phyloP scores from a whole-genome alignment of 148 eudicot species.

The Heliosperma pusillum region DNA sequence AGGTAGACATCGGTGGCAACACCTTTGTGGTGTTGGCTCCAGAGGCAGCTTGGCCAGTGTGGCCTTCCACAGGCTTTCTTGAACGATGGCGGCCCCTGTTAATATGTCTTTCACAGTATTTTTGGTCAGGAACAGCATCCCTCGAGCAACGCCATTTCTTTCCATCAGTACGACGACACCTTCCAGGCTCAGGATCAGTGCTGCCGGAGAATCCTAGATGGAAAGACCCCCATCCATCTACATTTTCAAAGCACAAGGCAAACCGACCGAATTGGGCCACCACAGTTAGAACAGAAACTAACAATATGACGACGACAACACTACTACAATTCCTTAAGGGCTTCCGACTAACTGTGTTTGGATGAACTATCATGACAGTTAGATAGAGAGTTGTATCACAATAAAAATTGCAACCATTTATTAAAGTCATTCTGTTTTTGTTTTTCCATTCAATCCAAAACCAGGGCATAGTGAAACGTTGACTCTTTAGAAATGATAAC shows the following conservation, averaged over 20 bases:
- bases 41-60: slow-evolving; percentile 61
- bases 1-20: slow-evolving; percentile 39
- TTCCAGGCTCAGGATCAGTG: slow-evolving; percentile 83
- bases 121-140: slow-evolving; percentile 83
- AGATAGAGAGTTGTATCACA: too few species aligned
- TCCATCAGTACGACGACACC: slow-evolving; percentile 91
- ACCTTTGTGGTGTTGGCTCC: slow-evolving; percentile 49
- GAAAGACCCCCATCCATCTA: slow-evolving; percentile 71
- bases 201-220: slow-evolving; percentile 74
- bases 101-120: slow-evolving; percentile 90
- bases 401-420: too few species aligned
- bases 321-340: too few species aligned
- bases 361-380: too few species aligned
- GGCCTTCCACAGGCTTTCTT: slow-evolving; percentile 96
- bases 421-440: too few species aligned
- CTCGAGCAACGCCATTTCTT: slow-evolving; percentile 97
- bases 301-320: background rate
- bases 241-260: slow-evolving; percentile 1
- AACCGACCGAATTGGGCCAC: background rate
- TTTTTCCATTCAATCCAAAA: too few species aligned
- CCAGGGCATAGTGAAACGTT: too few species aligned
- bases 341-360: too few species aligned
- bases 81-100: slow-evolving; percentile 97
- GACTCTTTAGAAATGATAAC: too few species aligned
- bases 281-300: slow-evolving; percentile 4